A percentile compares a stretch with the other conserved stretches of the same genome.
These are phyloP conservation scores for Fusarium anthophilum DNA, from an alignment of 2,329 filamentous ascomycete genomes.

Conservation along the genomic window DNA sequence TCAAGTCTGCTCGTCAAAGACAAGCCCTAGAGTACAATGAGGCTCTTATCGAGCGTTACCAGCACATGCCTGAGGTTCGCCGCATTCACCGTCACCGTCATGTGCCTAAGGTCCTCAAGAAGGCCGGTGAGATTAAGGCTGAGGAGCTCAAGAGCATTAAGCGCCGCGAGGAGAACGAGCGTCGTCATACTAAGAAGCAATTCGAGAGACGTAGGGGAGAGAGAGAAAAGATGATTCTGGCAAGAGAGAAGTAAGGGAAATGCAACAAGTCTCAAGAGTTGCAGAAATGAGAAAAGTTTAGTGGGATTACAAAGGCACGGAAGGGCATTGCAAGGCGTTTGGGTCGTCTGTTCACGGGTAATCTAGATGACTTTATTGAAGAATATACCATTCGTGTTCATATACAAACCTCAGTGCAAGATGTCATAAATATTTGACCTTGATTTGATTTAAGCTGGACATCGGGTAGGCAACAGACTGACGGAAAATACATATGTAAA, in stretches of 20 bases:
- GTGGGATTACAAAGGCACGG: constrained; percentile 33
- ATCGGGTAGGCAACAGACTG: not conserved
- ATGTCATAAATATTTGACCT: not conserved
- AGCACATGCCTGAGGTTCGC: constrained; percentile 95
- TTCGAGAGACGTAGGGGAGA: constrained; percentile 77
- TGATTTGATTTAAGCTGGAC: not conserved
- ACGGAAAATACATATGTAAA: constrained; percentile 1
- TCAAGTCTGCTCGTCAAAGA: constrained; percentile 86
- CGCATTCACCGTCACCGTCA: constrained; percentile 92
- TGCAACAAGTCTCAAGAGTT: constrained; percentile 21
- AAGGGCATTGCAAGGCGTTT: constrained; percentile 50
- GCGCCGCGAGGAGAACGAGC: constrained; percentile 91
- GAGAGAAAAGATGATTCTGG: constrained; percentile 92
- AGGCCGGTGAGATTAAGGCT: constrained; percentile 92
- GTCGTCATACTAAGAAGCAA: constrained; percentile 89
- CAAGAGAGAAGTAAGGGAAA: constrained; percentile 61
- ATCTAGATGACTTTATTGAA: constrained; percentile 31
- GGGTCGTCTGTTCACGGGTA: constrained; percentile 36
- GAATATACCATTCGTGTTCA: constrained; percentile 33
- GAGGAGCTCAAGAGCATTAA: constrained; percentile 90
- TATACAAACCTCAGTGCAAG: not conserved
- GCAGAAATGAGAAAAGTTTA: constrained; percentile 17
- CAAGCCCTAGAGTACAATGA: constrained; percentile 93
- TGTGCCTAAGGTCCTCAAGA: constrained; percentile 92
- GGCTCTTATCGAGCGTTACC: constrained; percentile 82